These are phyloP conservation scores for Retiboletus flavoniger DNA, from an alignment of 1,284 basidiomycete genomes.

Conservation along the genomic window DNA sequence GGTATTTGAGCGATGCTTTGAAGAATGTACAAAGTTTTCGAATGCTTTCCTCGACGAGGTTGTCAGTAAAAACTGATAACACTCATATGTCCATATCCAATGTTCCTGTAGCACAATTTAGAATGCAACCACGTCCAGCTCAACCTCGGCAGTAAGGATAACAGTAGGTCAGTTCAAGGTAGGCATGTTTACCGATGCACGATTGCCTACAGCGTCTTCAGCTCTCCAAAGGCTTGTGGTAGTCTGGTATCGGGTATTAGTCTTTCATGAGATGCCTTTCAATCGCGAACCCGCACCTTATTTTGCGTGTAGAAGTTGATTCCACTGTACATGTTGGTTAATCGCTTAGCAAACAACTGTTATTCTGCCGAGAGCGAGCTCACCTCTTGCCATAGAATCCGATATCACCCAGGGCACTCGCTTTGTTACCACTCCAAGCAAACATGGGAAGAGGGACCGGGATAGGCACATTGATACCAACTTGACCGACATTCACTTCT, in stretches of 20 bases:
- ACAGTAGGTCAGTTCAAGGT: slow-evolving; percentile 42
- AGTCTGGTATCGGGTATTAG: slow-evolving; percentile 47
- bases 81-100: background rate
- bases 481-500: slow-evolving; percentile 84
- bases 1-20: slow-evolving; percentile 58
- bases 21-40: slow-evolving; percentile 65
- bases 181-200: slow-evolving; percentile 82
- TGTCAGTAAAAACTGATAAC: slow-evolving; percentile 34
- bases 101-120: slow-evolving; percentile 6
- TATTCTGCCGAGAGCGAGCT: slow-evolving; percentile 2
- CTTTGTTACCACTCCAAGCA: slow-evolving; percentile 91
- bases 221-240: slow-evolving; percentile 81
- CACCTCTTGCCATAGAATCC: slow-evolving; percentile 87
- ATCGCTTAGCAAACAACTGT: background rate
- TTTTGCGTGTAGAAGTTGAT: slow-evolving; percentile 91
- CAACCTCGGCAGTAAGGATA: background rate
- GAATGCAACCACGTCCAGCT: slow-evolving; percentile 7
- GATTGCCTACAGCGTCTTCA: slow-evolving; percentile 75
- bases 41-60: slow-evolving; percentile 73
- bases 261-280: background rate
- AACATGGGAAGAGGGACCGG: slow-evolving; percentile 92
- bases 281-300: slow-evolving; percentile 49
- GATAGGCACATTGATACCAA: slow-evolving; percentile 93
- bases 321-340: slow-evolving; percentile 47
- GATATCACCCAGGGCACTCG: slow-evolving; percentile 83